Evolutionary conservation across 2,329 filamentous ascomycete species (phyloP), one percentile per base, ranked within the genome.

Genomic region (Sporothrix dimorphospora): DNA sequence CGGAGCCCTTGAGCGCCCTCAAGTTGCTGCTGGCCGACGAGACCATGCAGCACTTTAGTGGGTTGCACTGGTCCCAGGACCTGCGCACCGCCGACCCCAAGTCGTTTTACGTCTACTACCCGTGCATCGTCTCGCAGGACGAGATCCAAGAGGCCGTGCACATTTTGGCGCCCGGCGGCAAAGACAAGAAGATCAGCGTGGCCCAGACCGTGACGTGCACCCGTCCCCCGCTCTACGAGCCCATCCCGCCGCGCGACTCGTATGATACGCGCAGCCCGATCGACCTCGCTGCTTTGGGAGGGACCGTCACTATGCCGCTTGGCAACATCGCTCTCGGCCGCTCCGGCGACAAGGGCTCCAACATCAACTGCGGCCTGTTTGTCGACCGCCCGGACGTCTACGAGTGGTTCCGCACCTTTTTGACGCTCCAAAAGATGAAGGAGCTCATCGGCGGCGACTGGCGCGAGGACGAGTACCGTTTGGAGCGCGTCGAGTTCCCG

Each of bases 401-500:
- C 73, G 76, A 81, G 0, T 85, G 82, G 81, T 76, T 84, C 8
- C 79, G 79, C 9, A 74, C 73, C 1, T 72, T 57, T 66, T 77
- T 86, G 77, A 84, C 81, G 0, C 75, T 76, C 1, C 72, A 77
- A 1, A 79, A 77, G 14, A 75, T 86, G 72, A 77, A 79, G 14
- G 76, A 81, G 55, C 78, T 86, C 0, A 77, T 86, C 0, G 84
- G 70, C 0, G 51, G 45, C 5, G 63, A 80, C 47, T 72, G 71
- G 80, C 75, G 19, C 16, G 34, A 80, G 8, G 80, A 83, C 51
- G 78, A 81, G 61, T 83, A 81, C 73, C 78, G 76, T 24, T 76
- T 85, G 12, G 83, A 85, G 74, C 75, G 84, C n/a, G 82, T 84
- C 55, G 84, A 86, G 77, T 84, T 86, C 69, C 77, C 80, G 0